Conservation (phyloP, 225 moss, liverwort and hornwort genomes). For the Climacium dendroides region DNA sequence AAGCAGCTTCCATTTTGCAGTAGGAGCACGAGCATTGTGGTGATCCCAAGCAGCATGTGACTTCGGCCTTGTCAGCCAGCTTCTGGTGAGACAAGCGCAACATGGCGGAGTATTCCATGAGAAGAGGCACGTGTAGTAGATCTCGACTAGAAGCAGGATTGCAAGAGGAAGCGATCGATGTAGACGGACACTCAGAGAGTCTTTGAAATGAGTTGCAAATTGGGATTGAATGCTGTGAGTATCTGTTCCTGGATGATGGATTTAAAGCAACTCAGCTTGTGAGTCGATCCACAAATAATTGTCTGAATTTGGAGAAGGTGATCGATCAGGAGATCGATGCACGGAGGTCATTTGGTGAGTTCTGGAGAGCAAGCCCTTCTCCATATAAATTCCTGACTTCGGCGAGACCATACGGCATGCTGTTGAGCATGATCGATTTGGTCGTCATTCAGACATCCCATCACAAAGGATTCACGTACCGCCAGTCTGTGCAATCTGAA, state of each 20-base stretch:
- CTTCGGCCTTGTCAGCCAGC: background rate
- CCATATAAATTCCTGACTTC: background rate
- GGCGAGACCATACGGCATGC: too few relatives aligned
- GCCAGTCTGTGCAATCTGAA: background rate
- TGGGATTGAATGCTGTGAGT: background rate
- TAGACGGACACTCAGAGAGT: too few relatives aligned
- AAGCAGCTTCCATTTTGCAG: background rate
- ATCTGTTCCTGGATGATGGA: background rate
- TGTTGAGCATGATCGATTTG: background rate
- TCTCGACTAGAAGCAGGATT: background rate
- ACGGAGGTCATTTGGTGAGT: background rate
- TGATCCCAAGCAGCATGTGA: background rate
- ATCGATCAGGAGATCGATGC: background rate
- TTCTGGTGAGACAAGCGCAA: background rate
- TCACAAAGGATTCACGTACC: background rate
- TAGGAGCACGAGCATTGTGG: background rate
- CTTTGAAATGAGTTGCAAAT: background rate
- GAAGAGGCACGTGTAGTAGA: background rate
- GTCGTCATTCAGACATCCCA: background rate
- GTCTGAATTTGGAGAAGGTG: background rate
- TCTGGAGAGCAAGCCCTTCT: background rate
- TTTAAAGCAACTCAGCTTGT: background rate
- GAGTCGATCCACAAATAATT: background rate
- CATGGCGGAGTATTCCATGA: background rate
- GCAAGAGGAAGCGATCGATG: background rate